Conservation (phyloP, 352 stramenopile species). For the Phytophthora sp. region DNA sequence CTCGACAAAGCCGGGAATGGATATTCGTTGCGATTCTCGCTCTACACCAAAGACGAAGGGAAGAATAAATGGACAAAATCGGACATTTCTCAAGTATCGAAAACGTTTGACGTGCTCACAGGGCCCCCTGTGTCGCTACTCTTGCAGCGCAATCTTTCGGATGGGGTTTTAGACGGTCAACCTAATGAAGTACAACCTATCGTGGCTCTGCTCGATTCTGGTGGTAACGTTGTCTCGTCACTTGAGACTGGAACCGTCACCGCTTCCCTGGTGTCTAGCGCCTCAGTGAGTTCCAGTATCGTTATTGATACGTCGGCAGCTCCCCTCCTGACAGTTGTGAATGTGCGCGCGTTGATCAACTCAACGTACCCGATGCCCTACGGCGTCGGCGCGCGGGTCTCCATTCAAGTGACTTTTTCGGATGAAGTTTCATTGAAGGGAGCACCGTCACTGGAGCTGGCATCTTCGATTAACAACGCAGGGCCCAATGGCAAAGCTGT, state of each 20-base stretch:
- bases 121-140: conserved; percentile 54
- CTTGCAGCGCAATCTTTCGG: conserved; percentile 57
- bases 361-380: conserved; percentile 58
- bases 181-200: conserved; percentile 74
- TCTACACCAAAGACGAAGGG: conserved; percentile 57
- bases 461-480: conserved; percentile 39
- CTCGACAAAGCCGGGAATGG: conserved; percentile 79
- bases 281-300: conserved; percentile 61
- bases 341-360: conserved; percentile 50
- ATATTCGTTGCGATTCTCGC: conserved; percentile 73
- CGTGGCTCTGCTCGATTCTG: conserved; percentile 66
- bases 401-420: conserved; percentile 76
- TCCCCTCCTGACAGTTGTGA: conserved; percentile 50
- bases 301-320: conserved; percentile 66
- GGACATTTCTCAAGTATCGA: conserved; percentile 59
- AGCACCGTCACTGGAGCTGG: conserved; percentile 58
- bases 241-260: conserved; percentile 54
- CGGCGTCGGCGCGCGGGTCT: conserved; percentile 65
- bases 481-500: conserved; percentile 55
- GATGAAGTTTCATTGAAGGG: conserved; percentile 75
- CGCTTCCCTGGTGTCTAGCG: conserved; percentile 67
- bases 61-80: conserved; percentile 54
- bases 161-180: conserved; percentile 80
- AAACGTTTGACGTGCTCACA: conserved; percentile 63
- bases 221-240: conserved; percentile 66